Conservation (phyloP, 2,329 filamentous ascomycete species). For the Aspergillus melleus region DNA sequence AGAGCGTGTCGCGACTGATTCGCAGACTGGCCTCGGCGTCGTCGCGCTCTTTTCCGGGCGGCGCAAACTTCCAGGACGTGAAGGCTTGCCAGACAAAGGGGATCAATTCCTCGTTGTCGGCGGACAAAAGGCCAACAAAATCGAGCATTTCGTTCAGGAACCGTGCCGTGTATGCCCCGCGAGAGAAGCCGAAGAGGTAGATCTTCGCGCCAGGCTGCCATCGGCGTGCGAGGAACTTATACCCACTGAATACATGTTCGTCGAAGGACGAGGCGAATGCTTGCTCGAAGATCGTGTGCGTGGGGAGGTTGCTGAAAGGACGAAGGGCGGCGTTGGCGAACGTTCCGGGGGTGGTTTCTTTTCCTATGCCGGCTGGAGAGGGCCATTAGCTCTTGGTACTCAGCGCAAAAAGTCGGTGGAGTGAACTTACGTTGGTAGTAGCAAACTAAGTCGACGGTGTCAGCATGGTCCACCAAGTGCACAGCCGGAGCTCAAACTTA, state of each 20-base stretch:
- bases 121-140: constrained; percentile 18
- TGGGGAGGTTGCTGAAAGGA: constrained; percentile 11
- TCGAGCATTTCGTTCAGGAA: constrained; percentile 26
- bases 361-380: constrained; percentile 20
- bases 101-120: constrained; percentile 24
- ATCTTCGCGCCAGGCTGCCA: constrained; percentile 17
- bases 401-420: background rate
- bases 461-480: background rate
- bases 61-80: constrained; percentile 15
- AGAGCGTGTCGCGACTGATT: constrained; percentile 17
- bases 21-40: constrained; percentile 8
- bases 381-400: background rate
- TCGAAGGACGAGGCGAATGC: constrained; percentile 19
- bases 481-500: constrained; percentile 2
- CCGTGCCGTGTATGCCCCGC: constrained; percentile 26
- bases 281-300: constrained; percentile 13
- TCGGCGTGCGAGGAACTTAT: constrained; percentile 21
- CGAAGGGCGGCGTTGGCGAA: constrained; percentile 13
- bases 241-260: constrained; percentile 22
- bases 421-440: constrained; percentile 23
- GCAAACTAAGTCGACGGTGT: constrained; percentile 11
- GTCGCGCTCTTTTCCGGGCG: constrained; percentile 3
- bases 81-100: constrained; percentile 20
- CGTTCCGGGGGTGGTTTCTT: constrained; percentile 12
- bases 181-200: constrained; percentile 27